Base-by-base conservation (phyloP, 345 rosid species). In the Eucalyptus victrix region DNA sequence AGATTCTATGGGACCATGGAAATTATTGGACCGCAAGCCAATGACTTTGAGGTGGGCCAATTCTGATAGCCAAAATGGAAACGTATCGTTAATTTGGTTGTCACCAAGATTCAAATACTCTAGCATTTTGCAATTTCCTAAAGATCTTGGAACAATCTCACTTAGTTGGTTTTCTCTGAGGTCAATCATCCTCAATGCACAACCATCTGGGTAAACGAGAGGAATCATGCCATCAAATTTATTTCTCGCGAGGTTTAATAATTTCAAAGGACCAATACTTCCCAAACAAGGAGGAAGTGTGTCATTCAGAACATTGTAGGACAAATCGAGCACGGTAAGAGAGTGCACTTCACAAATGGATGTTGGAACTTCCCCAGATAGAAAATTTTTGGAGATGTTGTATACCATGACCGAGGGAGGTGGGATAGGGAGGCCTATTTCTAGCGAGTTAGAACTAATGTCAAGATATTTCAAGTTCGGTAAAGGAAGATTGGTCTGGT, bases 141-240 rank as follows among this genome's bases (percentile, higher is more conserved):
- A 67, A 32, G 80, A 67, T 67, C 42, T 67, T 1, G 80, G 80
- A 16, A 67, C 80, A n/a, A 4, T 32, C 2, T 40, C 80, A 8
- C 80, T 9, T 32, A 67, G 80, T 4, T 3, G 80, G 6, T 67
- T 67, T 67, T 67, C 80, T 67, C 80, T 32, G 0, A 67, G 80
- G 42, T 67, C 12, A 5, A 67, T 32, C 42, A 67, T 67, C 42
- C 8, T 32, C 23, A 67, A 8, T 32, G 42, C 21, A 67, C 80
- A 32, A 16, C 3, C 44, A 32, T 32, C 23, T 19, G 1, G 6
- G 42, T 17, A 69, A 69, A 69, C 2, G 1, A 0, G 4, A 17
- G 80, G 42, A 32, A 69, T 34, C 24, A 9, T 9, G 42, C 42
- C 42, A 19, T 37, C 11, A 2, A 69, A 69, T 3, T 69, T 69